Percentiles rank a stretch among this genome's conserved stretches.
These are phyloP conservation scores for Dissophora ornata DNA, from an alignment of 192 early-diverging fungal species.

Conservation along the genomic window DNA sequence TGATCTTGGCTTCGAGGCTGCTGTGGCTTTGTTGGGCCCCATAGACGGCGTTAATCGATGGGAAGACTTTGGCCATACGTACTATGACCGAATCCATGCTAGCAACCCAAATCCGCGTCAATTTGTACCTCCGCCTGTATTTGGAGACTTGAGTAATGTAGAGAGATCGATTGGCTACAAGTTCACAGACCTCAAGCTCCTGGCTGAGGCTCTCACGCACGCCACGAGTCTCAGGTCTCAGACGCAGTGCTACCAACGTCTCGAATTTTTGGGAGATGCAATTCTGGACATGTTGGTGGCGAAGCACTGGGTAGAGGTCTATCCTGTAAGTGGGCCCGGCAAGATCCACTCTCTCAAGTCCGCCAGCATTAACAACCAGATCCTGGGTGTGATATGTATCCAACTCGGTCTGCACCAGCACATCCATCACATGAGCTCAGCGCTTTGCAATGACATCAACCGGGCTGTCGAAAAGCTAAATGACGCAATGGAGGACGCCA, in stretches of 20 bases:
- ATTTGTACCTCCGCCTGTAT: not conserved
- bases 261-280: slow-evolving; percentile 91
- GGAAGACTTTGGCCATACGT: slow-evolving; percentile 53
- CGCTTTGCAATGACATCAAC: slow-evolving; percentile 65
- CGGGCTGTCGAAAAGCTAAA: slow-evolving; percentile 54
- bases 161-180: slow-evolving; percentile 65
- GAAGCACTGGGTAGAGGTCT: slow-evolving; percentile 72
- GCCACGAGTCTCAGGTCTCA: slow-evolving; percentile 64
- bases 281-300: slow-evolving; percentile 83
- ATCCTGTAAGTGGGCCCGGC: slow-evolving; percentile 75
- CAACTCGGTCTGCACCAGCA: slow-evolving; percentile 71
- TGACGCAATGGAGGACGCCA: slow-evolving; percentile 59
- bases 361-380: slow-evolving; percentile 86
- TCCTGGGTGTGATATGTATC: slow-evolving; percentile 79
- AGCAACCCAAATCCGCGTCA: not conserved
- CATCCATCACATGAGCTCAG: slow-evolving; percentile 72
- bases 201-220: slow-evolving; percentile 88
- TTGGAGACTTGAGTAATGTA: slow-evolving; percentile 21
- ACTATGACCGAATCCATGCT: not conserved
- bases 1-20: slow-evolving; percentile 63
- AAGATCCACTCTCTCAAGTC: slow-evolving; percentile 81
- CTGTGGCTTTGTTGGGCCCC: slow-evolving; percentile 64
- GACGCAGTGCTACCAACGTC: slow-evolving; percentile 84
- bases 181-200: slow-evolving; percentile 71
- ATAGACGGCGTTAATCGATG: slow-evolving; percentile 62